Conservation (phyloP, 1,139 yeast genomes). For the Zygosaccharomyces pseudobailii region DNA sequence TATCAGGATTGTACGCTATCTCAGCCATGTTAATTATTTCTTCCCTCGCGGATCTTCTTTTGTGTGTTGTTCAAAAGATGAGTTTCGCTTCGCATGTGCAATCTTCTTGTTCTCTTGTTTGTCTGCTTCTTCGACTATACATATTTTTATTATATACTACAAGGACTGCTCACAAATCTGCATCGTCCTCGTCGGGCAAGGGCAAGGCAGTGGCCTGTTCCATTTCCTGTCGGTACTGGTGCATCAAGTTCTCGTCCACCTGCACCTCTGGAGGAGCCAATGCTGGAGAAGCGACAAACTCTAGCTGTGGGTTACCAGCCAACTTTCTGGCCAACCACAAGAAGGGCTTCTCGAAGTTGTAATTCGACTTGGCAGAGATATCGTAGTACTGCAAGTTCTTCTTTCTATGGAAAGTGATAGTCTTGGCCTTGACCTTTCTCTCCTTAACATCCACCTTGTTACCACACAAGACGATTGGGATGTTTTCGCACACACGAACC, state of each 20-base stretch:
- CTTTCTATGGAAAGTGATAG: conserved; percentile 99
- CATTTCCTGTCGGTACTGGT: conserved; percentile 98
- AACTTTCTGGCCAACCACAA: conserved; percentile 99
- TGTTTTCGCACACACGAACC: conserved; percentile 99
- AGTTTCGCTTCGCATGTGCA: background rate
- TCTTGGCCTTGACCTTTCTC: conserved; percentile 99
- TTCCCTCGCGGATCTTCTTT: background rate
- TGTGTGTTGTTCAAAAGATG: background rate
- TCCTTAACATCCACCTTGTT: conserved; percentile 99
- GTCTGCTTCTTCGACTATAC: background rate
- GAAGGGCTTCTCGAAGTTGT: conserved; percentile 99
- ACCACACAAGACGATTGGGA: conserved; percentile 98
- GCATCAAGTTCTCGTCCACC: conserved; percentile 94
- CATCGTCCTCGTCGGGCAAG: conserved; percentile 99
- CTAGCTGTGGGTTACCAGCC: conserved; percentile 96
- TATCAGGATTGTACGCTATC: conserved; percentile 24
- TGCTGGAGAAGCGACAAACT: conserved; percentile 98
- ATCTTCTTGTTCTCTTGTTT: background rate
- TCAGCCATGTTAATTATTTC: background rate
- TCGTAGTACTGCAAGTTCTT: conserved; percentile 99
- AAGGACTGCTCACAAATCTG: conserved; percentile 67
- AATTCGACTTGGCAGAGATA: conserved; percentile 98
- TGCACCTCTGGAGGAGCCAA: conserved; percentile 99
- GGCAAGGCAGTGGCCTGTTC: conserved; percentile 99
- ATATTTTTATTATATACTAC: background rate